Evolutionary conservation across 2,329 filamentous ascomycete genomes (phyloP), one percentile per base, ranked within the genome.

Genomic region (Monilinia fructicola): DNA sequence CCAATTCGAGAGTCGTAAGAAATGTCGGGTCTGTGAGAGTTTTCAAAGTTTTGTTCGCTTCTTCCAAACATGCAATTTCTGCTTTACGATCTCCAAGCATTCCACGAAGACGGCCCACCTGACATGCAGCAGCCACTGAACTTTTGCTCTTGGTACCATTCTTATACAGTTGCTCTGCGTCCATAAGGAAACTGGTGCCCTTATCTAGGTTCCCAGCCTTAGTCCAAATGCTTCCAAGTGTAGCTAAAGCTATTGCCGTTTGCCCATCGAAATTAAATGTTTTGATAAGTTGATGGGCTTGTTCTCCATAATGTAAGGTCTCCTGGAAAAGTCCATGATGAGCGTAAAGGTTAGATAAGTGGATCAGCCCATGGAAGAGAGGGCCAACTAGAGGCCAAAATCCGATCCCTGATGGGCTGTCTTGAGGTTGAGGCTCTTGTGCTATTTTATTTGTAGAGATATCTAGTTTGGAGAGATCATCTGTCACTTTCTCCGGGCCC

Each of bases 311-410:
- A 76, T 93, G 95, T 0, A 94, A 80, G 2, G 94, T 94, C 76
- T 98, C 94, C 68, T 92, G 88, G 70, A 93, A 92, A 78, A 96
- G 85, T 38, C 95, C 95, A 69, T 95, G 85, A 70, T 96, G 90
- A 1, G 90, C 87, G 72, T 93, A 97, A 1, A 96, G 81, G 4
- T 85, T 84, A 0, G 92, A 92, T 3, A 97, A 84, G 67, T 93
- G 88, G 68, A 88, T 78, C 18, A 96, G 81, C 66, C 88, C 87
- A 40, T 86, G 84, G 72, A 93, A 88, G 26, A 97, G 83, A 0
- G 89, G 87, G 38, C 87, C 85, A 10, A 95, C 87, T 26, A 97
- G 81, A 7, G 84, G 82, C 94, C 94, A 98, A 73, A 94, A 93
- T 2, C 85, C 83, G 0, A 92, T 87, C 62, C 87, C 87, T 65